Evolutionary conservation across 2,329 filamentous ascomycete genomes (phyloP), one percentile per base, ranked within the genome.

Genomic region (Furcasterigmium sp.): DNA sequence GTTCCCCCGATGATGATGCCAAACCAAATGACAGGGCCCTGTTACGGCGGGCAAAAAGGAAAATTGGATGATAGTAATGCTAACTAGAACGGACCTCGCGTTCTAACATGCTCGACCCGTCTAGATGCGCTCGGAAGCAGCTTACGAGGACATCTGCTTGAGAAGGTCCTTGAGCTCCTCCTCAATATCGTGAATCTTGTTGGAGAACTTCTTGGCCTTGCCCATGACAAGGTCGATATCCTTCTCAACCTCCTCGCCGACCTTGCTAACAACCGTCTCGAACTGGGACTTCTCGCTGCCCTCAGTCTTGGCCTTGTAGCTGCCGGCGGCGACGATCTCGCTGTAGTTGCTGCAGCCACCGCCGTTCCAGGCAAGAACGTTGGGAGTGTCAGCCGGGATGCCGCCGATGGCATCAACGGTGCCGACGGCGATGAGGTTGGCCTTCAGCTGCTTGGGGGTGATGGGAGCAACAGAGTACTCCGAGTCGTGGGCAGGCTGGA

Each of bases 361-460:
- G 64, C 94, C 93, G 80, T 98, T 98, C 91, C 91, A 98, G 67
- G 91, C 91, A 50, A 98, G 89, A 62, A 95, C 76, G 80, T 98
- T 98, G 65, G 83, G 82, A 55, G 94, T 98, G 65, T 87, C 83
- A 41, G 73, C 75, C 52, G 91, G 91, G 41, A 98, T 84, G 57
- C 94, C 90, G 54, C 75, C 76, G 44, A 98, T 83, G 53, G 81
- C 80, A 61, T 76, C 85, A 59, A 81, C 68, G 50, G 93, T 97
- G 55, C 85, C 88, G 55, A 97, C 82, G 55, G 78, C 75, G 63
- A 98, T 83, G 55, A 98, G 73, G 70, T 83, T 85, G 56, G 82
- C 76, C 87, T 98, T 98, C 59, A 98, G 79, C 80, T 95, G 84
- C 76, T 87, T 87, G 49, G 93, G 93, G 40, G 89, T 93, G 68